A percentile compares a stretch with the other conserved stretches of the same genome.
phyloP scores from a whole-genome alignment of 2,329 filamentous ascomycete genomes.

The Dichotomopilus funicola region DNA sequence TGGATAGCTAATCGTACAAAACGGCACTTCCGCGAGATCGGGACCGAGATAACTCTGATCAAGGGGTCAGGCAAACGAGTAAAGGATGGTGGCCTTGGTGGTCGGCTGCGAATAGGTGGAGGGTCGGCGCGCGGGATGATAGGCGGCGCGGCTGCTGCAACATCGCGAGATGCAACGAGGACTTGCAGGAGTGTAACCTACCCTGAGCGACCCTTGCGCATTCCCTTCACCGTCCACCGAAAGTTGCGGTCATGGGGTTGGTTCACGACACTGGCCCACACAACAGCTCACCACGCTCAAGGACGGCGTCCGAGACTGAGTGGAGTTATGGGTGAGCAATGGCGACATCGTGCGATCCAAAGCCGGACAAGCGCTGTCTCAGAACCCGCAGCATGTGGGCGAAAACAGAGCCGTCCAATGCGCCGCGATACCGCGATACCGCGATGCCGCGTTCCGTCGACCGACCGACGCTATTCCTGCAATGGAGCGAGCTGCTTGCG shows the following conservation, averaged over 20 bases:
- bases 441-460: conserved; percentile 10
- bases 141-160: conserved; percentile 5
- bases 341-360: conserved; percentile 11
- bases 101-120: conserved; percentile 1
- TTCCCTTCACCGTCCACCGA: conserved; percentile 15
- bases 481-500: conserved; percentile 1
- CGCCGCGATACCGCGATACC: not conserved
- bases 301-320: too few species aligned
- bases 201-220: conserved; percentile 8
- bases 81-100: not conserved
- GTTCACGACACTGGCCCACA: conserved; percentile 5
- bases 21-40: too few species aligned
- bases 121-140: conserved; percentile 9
- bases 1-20: too few species aligned
- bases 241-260: conserved; percentile 14
- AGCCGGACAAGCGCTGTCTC: conserved; percentile 9
- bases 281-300: too few species aligned
- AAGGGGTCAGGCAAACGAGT: not conserved
- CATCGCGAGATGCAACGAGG: not conserved
- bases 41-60: too few species aligned
- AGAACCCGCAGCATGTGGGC: conserved; percentile 6
- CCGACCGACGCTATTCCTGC: conserved; percentile 1
- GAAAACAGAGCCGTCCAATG: not conserved
- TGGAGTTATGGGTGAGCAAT: not conserved
- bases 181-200: conserved; percentile 12